A percentile compares a stretch with the other conserved stretches of the same genome.
These are phyloP conservation scores for Jaltomata sinuosa DNA, from an alignment of 257 asterid species.

Conservation along the genomic window DNA sequence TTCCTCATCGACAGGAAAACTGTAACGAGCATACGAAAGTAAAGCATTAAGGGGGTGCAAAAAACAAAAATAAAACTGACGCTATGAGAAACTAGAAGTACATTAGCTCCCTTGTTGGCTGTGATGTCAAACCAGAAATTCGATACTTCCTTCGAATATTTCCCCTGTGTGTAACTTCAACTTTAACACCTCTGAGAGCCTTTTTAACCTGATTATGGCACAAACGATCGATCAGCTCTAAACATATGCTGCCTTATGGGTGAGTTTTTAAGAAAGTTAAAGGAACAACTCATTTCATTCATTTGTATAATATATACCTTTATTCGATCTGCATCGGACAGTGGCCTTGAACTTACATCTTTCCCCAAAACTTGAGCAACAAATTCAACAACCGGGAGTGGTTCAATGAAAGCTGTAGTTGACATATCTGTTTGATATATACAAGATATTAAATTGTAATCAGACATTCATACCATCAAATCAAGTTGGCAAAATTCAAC, in stretches of 20 bases:
- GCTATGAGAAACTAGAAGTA: slow-evolving; percentile 20
- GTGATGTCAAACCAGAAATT: slow-evolving; percentile 88
- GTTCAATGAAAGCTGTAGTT: slow-evolving; percentile 93
- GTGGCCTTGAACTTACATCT: slow-evolving; percentile 74
- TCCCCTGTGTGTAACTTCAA: slow-evolving; percentile 95
- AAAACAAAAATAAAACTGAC: background rate
- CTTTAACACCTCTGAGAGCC: slow-evolving; percentile 95
- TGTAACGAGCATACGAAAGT: slow-evolving; percentile 8
- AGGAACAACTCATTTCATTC: background rate
- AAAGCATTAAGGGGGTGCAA: background rate
- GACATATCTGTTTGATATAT: slow-evolving; percentile 67
- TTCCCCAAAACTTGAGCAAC: slow-evolving; percentile 82
- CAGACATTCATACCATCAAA: background rate
- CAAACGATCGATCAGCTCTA: background rate
- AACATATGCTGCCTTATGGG: background rate
- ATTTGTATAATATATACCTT: slow-evolving; percentile 33
- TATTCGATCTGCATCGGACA: slow-evolving; percentile 85
- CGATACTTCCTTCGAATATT: slow-evolving; percentile 88
- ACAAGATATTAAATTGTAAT: background rate
- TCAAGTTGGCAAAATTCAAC: background rate
- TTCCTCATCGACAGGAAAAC: slow-evolving; percentile 93
- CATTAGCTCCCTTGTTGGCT: slow-evolving; percentile 94
- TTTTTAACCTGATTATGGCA: slow-evolving; percentile 60
- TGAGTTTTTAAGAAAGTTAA: background rate
- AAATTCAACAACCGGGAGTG: slow-evolving; percentile 92